Percentiles rank a stretch among this genome's conserved stretches.
Conservation (phyloP, 495 filamentous ascomycete genomes). For the Schizothecium vesticola region DNA sequence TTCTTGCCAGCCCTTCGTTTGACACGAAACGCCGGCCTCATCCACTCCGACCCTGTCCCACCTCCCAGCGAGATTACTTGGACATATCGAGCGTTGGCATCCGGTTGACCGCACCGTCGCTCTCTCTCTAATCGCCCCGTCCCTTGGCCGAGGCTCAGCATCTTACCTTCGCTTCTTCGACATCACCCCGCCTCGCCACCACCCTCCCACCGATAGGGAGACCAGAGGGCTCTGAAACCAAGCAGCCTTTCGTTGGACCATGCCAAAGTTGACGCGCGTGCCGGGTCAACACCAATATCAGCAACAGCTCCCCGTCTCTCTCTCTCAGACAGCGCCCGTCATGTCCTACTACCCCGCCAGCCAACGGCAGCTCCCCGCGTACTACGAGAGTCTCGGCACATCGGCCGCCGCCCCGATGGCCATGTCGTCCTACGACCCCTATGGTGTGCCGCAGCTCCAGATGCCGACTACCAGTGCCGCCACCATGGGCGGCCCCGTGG, state of each 20-base stretch:
- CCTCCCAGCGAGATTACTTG: constrained; percentile 13
- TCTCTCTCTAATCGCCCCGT: constrained; percentile 19
- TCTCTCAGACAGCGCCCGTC: constrained; percentile 12
- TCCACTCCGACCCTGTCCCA: background rate
- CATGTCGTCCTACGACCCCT: constrained; percentile 35
- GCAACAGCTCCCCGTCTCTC: constrained; percentile 19
- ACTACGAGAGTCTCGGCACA: constrained; percentile 26
- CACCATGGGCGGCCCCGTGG: constrained; percentile 29
- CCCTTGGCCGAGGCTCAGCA: constrained; percentile 8
- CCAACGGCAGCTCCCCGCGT: constrained; percentile 18
- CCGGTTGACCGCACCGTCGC: background rate
- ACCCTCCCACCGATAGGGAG: constrained; percentile 4
- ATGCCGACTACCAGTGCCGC: constrained; percentile 21
- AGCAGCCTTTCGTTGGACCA: constrained; percentile 15
- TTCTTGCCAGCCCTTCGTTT: constrained; percentile 39
- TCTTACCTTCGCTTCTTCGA: constrained; percentile 3
- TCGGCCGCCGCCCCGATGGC: constrained; percentile 19
- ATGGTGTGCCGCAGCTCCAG: constrained; percentile 33
- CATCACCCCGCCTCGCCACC: background rate
- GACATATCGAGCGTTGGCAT: constrained; percentile 3
- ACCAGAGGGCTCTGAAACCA: constrained; percentile 4
- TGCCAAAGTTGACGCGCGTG: constrained; percentile 30
- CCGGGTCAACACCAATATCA: constrained; percentile 30
- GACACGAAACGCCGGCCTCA: constrained; percentile 34
- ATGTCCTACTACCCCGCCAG: constrained; percentile 31